Conservation (phyloP, 2,329 filamentous ascomycete species). For the Berkeleyomyces basicola region DNA sequence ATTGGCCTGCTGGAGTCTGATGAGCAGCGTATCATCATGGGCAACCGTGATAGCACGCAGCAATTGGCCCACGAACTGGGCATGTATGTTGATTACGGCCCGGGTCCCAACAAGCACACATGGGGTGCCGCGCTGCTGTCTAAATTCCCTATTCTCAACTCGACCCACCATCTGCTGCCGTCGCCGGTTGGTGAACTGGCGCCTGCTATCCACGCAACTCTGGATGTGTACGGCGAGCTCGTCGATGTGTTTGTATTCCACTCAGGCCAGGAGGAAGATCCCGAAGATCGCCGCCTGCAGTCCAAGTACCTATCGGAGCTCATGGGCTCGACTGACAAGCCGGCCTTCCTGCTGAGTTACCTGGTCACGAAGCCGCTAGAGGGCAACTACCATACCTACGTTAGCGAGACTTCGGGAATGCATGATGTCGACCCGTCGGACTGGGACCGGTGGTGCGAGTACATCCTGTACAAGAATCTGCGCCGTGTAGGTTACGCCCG, state of each 20-base stretch:
- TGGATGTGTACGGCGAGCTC: constrained; percentile 77
- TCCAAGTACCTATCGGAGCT: constrained; percentile 69
- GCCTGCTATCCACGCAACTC: constrained; percentile 89
- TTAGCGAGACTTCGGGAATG: constrained; percentile 76
- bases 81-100: constrained; percentile 97
- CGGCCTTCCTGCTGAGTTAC: constrained; percentile 75
- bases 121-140: constrained; percentile 88
- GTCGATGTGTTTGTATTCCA: constrained; percentile 97
- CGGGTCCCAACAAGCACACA: constrained; percentile 96
- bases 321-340: constrained; percentile 70
- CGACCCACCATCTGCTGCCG: constrained; percentile 85
- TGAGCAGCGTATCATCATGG: constrained; percentile 96
- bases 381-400: constrained; percentile 95
- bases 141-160: constrained; percentile 95
- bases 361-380: constrained; percentile 78
- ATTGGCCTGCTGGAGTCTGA: constrained; percentile 90
- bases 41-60: constrained; percentile 90
- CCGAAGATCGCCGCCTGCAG: constrained; percentile 77
- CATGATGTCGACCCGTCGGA: constrained; percentile 82
- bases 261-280: constrained; percentile 93
- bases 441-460: constrained; percentile 98
- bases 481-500: constrained; percentile 77
- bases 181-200: constrained; percentile 89
- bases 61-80: constrained; percentile 89
- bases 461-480: constrained; percentile 86